Evolutionary conservation across 73 alveolate species (phyloP).

Genomic region (Tetrahymena elliotti): DNA sequence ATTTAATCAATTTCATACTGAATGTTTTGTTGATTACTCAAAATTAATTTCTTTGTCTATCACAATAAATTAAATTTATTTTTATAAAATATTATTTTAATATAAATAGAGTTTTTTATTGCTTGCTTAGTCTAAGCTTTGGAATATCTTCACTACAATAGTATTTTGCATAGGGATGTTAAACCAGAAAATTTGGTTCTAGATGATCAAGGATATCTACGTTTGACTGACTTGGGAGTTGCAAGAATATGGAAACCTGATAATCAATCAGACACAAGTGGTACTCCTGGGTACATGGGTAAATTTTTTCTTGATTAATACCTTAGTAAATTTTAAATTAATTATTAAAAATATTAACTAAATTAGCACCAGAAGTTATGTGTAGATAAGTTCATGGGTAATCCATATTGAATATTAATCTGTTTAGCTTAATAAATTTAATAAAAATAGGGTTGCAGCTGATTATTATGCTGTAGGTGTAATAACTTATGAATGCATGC

Average conservation of each 20-base stretch:
- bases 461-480: constrained; percentile 79
- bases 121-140: constrained; percentile 57
- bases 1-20: too few species aligned
- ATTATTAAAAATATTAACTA: not conserved
- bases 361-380: constrained; percentile 83
- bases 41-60: too few species aligned
- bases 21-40: too few species aligned
- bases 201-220: constrained; percentile 63
- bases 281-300: constrained; percentile 92
- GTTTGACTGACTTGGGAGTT: constrained; percentile 86
- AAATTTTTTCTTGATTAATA: not conserved
- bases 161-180: constrained; percentile 63
- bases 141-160: constrained; percentile 55
- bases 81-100: too few species aligned
- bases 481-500: constrained; percentile 71
- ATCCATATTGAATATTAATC: not conserved
- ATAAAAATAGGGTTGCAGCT: constrained; percentile 51
- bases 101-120: constrained; percentile 65
- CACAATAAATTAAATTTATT: too few species aligned
- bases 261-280: constrained; percentile 85
- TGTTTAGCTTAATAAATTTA: not conserved
- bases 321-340: too few species aligned
- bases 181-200: constrained; percentile 64
- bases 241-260: constrained; percentile 85
- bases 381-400: constrained; percentile 70